A percentile compares a stretch with the other conserved stretches of the same genome.
Conservation (phyloP, 192 early-diverging fungal species). For the Neocallimastix lanati region DNA sequence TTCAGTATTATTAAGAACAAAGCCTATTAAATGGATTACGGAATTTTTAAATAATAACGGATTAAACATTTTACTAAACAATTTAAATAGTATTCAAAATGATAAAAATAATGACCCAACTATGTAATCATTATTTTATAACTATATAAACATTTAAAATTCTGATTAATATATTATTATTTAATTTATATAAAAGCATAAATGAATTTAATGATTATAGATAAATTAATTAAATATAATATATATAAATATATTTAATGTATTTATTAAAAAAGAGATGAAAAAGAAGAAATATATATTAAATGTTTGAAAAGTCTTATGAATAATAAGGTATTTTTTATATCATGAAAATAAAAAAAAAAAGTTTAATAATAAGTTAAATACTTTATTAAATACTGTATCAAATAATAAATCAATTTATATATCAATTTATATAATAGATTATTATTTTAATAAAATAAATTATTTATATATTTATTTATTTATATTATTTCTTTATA, state of each 20-base stretch:
- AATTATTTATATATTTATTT: too few relatives aligned
- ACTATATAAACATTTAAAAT: too few relatives aligned
- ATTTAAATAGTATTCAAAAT: not conserved
- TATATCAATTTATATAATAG: too few relatives aligned
- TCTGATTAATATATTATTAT: too few relatives aligned
- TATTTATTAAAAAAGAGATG: constrained; percentile 10
- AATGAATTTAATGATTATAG: too few relatives aligned
- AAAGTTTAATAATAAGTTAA: not conserved
- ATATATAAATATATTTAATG: too few relatives aligned
- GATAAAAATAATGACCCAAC: not conserved
- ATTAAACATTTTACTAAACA: not conserved
- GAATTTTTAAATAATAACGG: constrained; percentile 28
- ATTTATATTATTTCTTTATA: too few relatives aligned
- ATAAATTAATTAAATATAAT: too few relatives aligned
- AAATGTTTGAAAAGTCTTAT: constrained; percentile 33
- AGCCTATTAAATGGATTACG: constrained; percentile 30
- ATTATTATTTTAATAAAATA: too few relatives aligned
- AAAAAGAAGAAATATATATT: constrained; percentile 32
- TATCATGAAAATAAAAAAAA: not conserved
- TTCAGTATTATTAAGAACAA: constrained; percentile 18
- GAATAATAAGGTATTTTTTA: constrained; percentile 24
- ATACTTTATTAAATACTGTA: too few relatives aligned
- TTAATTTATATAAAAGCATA: too few relatives aligned
- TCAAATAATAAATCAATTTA: too few relatives aligned
- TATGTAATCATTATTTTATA: not conserved